Conservation (phyloP, 148 eudicot genomes). For the Rhododendron henanense region DNA sequence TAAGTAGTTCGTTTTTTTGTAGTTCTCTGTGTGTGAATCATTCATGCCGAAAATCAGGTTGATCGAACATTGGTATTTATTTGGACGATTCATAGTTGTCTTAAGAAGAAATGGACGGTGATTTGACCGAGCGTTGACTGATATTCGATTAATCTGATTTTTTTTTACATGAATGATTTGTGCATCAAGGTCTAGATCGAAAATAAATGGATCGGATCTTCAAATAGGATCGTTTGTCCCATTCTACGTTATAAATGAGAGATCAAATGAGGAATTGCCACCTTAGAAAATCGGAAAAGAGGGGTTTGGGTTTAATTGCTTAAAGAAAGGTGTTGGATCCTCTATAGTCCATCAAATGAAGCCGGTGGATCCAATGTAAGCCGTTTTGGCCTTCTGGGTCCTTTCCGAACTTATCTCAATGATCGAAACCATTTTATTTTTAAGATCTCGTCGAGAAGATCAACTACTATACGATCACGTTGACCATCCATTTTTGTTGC, state of each 20-base stretch:
- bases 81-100: not conserved
- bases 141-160: too few relatives aligned
- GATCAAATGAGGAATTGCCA: too few relatives aligned
- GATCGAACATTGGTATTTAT: not conserved
- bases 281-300: not conserved
- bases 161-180: not conserved
- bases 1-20: not conserved
- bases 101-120: not conserved
- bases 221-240: not conserved
- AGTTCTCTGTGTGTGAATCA: not conserved
- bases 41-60: not conserved
- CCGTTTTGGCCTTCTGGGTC: not conserved
- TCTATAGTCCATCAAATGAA: not conserved
- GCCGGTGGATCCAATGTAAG: not conserved
- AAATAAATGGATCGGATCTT: not conserved
- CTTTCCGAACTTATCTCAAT: not conserved
- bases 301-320: not conserved
- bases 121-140: not conserved
- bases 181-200: not conserved
- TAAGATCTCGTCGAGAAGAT: not conserved
- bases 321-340: not conserved
- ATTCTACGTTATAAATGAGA: not conserved
- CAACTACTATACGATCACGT: too few relatives aligned
- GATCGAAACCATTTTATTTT: not conserved
- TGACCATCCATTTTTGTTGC: not conserved